Evolutionary conservation across 106 monocot genomes (phyloP), one percentile per base, ranked within the genome.

Genomic region (Amphibolis antarctica): DNA sequence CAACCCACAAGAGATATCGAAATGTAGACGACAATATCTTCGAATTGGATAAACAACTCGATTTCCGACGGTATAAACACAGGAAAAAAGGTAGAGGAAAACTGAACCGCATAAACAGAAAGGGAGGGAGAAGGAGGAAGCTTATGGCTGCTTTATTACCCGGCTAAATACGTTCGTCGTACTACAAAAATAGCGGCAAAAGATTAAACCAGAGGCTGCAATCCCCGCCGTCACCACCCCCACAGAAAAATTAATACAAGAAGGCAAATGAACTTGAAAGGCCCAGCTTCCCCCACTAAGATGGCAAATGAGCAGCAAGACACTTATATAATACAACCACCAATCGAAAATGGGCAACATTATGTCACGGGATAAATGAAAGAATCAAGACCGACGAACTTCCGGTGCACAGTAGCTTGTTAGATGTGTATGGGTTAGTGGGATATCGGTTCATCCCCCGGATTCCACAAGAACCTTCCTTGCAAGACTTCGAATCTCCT

Each of bases 351-450:
- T 0, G 45, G 14, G 15, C 14, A 3, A 54, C 10, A 24, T 28
- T 60, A 22, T 44, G 28, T 22, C 22, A 57, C 53, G 60, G 10
- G 55, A 66, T 31, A 61, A 66, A 71, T 63, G 9, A 75, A 75
- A 63, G 68, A 75, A 75, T 75, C 69, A 74, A 51, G 48, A 57
- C 26, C 47, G 43, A 75, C 28, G 45, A 21, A 30, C 50, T 47
- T 53, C 30, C 51, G 27, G 20, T 10, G 47, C n/a, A 56, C 59
- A 31, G 49, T 44, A 48, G n/a, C 57, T 64, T 42, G 59, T 69
- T 55, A 36, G 64, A 19, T 23, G 56, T 10, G 21, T 25, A 21
- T 63, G 51, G 67, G 69, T 63, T 70, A 50, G 69, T 30, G 20
- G 45, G 12, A 28, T 28, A 55, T 46, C 14, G 10, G 18, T 23